phyloP scores from a whole-genome alignment of 2,329 filamentous ascomycete genomes.

The Cladobotryum protrusum region DNA sequence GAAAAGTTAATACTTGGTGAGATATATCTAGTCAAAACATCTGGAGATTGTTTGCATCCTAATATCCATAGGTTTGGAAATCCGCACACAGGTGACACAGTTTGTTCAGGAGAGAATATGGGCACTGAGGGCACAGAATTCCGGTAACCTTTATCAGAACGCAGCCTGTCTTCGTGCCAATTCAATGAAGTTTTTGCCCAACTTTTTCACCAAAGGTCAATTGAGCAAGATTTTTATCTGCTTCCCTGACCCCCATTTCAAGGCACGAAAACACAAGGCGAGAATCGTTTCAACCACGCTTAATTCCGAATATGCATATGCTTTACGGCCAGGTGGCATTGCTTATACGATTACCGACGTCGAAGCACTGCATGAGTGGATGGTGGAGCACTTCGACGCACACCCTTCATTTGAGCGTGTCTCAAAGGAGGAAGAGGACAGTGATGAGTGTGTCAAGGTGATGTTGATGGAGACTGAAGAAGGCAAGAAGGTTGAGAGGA shows the following conservation, averaged over 20 bases:
- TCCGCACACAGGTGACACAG: conserved; percentile 81
- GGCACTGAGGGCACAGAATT: conserved; percentile 65
- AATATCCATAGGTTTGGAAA: conserved; percentile 67
- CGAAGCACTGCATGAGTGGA: conserved; percentile 88
- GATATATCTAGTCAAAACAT: conserved; percentile 15
- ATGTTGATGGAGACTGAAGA: conserved; percentile 90
- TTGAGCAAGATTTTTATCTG: conserved; percentile 93
- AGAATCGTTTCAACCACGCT: conserved; percentile 85
- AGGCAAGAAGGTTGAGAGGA: conserved; percentile 90
- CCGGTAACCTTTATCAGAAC: conserved; percentile 66
- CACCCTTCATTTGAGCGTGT: conserved; percentile 77
- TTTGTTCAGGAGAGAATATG: conserved; percentile 85
- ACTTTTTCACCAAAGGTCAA: conserved; percentile 81
- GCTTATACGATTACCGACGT: conserved; percentile 98
- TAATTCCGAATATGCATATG: conserved; percentile 90
- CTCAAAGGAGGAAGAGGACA: conserved; percentile 57
- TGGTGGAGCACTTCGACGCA: conserved; percentile 75
- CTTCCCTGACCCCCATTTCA: conserved; percentile 98
- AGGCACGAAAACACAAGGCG: conserved; percentile 93
- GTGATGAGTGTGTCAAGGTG: conserved; percentile 63
- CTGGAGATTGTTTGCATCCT: conserved; percentile 2
- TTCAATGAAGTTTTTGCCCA: conserved; percentile 99
- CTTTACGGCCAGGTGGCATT: conserved; percentile 72
- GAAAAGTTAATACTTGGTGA: conserved; percentile 75
- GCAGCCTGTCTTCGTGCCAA: conserved; percentile 85